These are phyloP conservation scores for Sporisorium sorghi DNA, from an alignment of 1,284 basidiomycete species.

Conservation along the genomic window DNA sequence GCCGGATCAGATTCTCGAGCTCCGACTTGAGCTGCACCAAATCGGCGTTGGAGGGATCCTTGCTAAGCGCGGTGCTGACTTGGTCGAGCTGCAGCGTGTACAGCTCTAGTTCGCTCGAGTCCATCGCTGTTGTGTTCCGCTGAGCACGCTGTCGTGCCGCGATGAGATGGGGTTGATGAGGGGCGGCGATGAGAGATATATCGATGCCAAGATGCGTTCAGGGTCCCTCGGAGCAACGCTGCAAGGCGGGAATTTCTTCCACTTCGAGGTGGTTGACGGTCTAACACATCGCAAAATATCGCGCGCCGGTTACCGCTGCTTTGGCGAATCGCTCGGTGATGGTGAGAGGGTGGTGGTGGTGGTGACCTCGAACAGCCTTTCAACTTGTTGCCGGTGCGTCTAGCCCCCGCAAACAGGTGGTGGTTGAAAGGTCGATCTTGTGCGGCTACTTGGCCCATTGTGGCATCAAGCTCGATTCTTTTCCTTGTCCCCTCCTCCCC, in stretches of 20 bases:
- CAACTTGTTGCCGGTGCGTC: not conserved
- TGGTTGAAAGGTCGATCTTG: not conserved
- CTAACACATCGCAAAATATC: not conserved
- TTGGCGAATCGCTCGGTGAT: no score
- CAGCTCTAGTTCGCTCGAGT: constrained; percentile 25
- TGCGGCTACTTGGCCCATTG: no score
- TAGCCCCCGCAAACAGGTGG: constrained; percentile 5
- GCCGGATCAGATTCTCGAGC: constrained; percentile 86
- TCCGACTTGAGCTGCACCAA: constrained; percentile 79
- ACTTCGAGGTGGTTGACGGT: not conserved
- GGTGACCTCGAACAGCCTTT: not conserved
- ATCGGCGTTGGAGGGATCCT: constrained; percentile 85
- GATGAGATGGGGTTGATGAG: no score
- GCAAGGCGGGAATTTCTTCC: not conserved
- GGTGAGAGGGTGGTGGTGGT: not conserved
- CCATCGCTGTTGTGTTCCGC: no score
- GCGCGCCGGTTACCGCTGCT: constrained; percentile 6
- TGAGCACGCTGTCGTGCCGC: no score
- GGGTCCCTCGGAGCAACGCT: not conserved
- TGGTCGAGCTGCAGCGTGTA: constrained; percentile 75
- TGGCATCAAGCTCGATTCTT: no score
- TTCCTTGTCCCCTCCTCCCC: not conserved
- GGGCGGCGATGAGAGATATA: no score
- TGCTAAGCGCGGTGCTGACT: constrained; percentile 84
- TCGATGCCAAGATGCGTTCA: not conserved